Evolutionary conservation across 345 rosid genomes (phyloP).

Genomic region (Barbarea vulgaris): DNA sequence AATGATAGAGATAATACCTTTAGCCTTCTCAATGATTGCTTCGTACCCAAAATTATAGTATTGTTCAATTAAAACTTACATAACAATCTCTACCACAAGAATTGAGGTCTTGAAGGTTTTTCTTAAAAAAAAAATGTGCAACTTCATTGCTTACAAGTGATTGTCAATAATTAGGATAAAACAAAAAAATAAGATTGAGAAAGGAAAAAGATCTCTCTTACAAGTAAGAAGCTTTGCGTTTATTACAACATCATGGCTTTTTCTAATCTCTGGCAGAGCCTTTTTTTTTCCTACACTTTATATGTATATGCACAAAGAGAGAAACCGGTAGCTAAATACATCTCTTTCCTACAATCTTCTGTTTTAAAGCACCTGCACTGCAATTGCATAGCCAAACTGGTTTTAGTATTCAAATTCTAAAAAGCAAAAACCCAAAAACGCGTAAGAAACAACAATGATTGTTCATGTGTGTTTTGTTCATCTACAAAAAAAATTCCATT

Average conservation of each 20-base stretch:
- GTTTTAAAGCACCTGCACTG: constrained; percentile 35
- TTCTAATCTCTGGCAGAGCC: not conserved
- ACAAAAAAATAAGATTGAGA: not conserved
- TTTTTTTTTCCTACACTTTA: not conserved
- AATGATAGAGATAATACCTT: not conserved
- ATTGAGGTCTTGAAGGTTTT: not conserved
- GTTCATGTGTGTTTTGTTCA: constrained; percentile 28
- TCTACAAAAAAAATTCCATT: constrained; percentile 57
- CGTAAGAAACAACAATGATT: constrained; percentile 6
- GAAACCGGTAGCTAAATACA: constrained; percentile 33
- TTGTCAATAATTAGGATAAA: not conserved
- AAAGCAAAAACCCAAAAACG: not conserved
- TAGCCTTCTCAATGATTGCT: not conserved
- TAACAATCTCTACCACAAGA: not conserved
- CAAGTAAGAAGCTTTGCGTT: not conserved
- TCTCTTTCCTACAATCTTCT: constrained; percentile 50
- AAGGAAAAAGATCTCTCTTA: not conserved
- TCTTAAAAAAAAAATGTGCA: not conserved
- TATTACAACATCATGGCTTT: constrained; percentile 3
- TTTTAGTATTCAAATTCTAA: constrained; percentile 47
- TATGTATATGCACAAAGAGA: constrained; percentile 11
- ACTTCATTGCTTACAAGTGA: not conserved
- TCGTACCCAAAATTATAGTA: not conserved
- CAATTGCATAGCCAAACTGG: constrained; percentile 46
- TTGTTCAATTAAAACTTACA: not conserved